Evolutionary conservation across 176 grass and related monocot genomes (phyloP).

Genomic region (Pontederia paniculata): DNA sequence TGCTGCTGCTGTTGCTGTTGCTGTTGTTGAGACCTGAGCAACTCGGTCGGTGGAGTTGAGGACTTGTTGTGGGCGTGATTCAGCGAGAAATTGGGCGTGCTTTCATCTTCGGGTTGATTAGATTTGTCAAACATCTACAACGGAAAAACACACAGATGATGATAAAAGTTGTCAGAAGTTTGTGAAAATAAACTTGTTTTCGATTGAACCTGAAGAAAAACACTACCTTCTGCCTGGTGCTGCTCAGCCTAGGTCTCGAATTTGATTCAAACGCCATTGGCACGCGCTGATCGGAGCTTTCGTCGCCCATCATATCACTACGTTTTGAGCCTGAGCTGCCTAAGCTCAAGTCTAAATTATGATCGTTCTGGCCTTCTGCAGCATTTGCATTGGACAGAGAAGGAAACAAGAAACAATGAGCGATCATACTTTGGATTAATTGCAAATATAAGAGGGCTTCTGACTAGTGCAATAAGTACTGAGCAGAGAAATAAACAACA

Average conservation of each 20-base stretch:
- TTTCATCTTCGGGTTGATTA: constrained; percentile 17
- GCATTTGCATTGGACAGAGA: not conserved
- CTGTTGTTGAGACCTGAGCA: constrained; percentile 2
- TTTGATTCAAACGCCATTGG: constrained; percentile 48
- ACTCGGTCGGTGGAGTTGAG: constrained; percentile 1
- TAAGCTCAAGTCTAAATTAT: constrained; percentile 83
- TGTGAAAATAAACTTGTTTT: not conserved
- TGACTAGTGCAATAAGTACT: too few relatives aligned
- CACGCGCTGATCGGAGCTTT: constrained; percentile 38
- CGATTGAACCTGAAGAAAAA: not conserved
- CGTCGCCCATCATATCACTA: constrained; percentile 17
- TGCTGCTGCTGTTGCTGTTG: too few relatives aligned
- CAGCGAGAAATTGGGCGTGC: constrained; percentile 7
- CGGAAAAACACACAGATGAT: constrained; percentile 2
- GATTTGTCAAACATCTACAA: constrained; percentile 43
- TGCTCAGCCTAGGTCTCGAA: constrained; percentile 36
- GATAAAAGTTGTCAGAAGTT: too few relatives aligned
- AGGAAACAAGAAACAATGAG: not conserved
- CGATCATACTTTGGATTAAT: too few relatives aligned
- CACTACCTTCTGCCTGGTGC: constrained; percentile 61
- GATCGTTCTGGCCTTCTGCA: constrained; percentile 26
- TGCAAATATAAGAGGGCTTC: too few relatives aligned
- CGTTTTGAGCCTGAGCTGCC: constrained; percentile 63
- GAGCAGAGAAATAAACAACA: not conserved
- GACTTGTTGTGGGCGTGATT: constrained; percentile 1